phyloP scores from a whole-genome alignment of 805 yeast genomes.

The Starmerella etchellsii region DNA sequence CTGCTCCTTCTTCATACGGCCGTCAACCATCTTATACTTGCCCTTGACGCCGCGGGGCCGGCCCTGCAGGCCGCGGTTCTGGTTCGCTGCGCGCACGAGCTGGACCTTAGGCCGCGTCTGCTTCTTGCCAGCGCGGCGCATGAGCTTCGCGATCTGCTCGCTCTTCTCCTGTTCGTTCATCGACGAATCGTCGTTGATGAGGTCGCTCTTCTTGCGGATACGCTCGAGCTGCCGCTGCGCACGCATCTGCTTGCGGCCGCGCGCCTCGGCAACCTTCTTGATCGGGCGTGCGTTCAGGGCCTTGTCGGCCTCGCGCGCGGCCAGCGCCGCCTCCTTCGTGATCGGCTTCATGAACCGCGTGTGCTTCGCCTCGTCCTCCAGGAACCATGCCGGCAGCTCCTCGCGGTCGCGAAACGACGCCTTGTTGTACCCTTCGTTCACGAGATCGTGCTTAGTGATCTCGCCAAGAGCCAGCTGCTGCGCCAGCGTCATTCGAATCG shows the following conservation, averaged over 20 bases:
- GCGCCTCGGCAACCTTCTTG: slow-evolving; percentile 96
- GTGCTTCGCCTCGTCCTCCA: slow-evolving; percentile 82
- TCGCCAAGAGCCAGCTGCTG: slow-evolving; percentile 90
- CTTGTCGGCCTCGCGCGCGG: slow-evolving; percentile 59
- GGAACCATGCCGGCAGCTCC: slow-evolving; percentile 91
- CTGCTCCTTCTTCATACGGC: slow-evolving; percentile 93
- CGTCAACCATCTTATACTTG: slow-evolving; percentile 98
- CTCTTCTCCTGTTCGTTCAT: slow-evolving; percentile 91
- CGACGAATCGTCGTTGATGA: slow-evolving; percentile 74
- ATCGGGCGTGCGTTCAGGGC: slow-evolving; percentile 94
- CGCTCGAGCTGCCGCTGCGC: slow-evolving; percentile 77
- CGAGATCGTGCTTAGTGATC: slow-evolving; percentile 65
- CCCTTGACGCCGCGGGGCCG: slow-evolving; percentile 97
- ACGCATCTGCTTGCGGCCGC: slow-evolving; percentile 90
- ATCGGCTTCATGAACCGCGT: slow-evolving; percentile 77
- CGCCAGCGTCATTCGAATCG: slow-evolving; percentile 72
- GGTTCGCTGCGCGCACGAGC: slow-evolving; percentile 76
- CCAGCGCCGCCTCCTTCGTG: slow-evolving; percentile 83
- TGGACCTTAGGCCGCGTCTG: slow-evolving; percentile 69
- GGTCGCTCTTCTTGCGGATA: slow-evolving; percentile 81
- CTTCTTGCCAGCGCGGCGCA: slow-evolving; percentile 61
- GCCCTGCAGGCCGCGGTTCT: slow-evolving; percentile 75
- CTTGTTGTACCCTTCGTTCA: slow-evolving; percentile 88
- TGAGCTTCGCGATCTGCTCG: slow-evolving; percentile 75
- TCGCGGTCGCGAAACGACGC: slow-evolving; percentile 85